These are phyloP conservation scores for Sphagnum fallax DNA, from an alignment of 228 moss, liverwort and hornwort species.

Conservation along the genomic window DNA sequence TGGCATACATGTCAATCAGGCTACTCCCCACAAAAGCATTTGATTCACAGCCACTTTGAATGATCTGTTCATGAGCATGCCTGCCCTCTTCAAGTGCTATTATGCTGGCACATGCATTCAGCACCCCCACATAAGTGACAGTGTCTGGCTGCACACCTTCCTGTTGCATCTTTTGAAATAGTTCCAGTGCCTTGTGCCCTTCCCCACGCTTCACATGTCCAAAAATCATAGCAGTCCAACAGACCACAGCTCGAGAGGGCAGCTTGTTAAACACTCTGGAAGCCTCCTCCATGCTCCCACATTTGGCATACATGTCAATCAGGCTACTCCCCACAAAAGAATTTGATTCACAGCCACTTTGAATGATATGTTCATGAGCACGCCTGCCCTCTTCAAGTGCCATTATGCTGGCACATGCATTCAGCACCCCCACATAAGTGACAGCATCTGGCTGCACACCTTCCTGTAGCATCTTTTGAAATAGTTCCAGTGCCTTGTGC, in stretches of 20 bases:
- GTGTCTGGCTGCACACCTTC: neutral
- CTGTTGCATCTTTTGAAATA: neutral
- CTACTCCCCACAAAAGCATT: neutral
- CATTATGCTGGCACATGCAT: no score
- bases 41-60: neutral
- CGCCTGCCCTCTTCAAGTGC: no score
- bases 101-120: neutral
- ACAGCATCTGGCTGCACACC: no score
- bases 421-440: no score
- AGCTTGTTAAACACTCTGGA: neutral
- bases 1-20: neutral
- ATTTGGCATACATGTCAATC: slow-evolving; percentile 3
- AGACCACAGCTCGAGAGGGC: neutral
- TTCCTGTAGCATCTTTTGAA: no score
- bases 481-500: no score
- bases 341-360: no score
- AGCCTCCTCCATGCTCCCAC: slow-evolving; percentile 5
- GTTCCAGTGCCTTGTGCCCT: neutral
- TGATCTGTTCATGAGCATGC: neutral
- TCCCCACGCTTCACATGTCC: neutral
- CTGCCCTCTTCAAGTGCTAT: neutral
- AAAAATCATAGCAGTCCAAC: neutral
- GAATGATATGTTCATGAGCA: no score
- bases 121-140: neutral
- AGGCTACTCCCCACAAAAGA: no score